Evolutionary conservation across 2,329 filamentous ascomycete species (phyloP).

Genomic region (Coniella lustricola): DNA sequence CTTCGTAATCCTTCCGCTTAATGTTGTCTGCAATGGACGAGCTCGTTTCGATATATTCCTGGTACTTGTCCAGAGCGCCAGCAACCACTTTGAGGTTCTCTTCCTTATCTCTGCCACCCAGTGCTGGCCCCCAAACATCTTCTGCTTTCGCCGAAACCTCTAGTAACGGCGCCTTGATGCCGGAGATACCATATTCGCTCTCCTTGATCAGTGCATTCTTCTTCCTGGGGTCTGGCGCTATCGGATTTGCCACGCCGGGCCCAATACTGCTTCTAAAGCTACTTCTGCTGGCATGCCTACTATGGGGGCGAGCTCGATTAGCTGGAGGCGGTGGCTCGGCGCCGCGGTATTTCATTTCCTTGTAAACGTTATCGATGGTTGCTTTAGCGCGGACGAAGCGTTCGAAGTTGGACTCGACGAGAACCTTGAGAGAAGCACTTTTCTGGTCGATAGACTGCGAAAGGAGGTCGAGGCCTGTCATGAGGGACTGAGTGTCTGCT

Average conservation of each 20-base stretch:
- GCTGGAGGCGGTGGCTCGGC: slow-evolving; percentile 40
- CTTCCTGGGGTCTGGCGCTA: slow-evolving; percentile 51
- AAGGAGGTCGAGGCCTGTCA: slow-evolving; percentile 76
- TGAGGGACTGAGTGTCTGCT: slow-evolving; percentile 73
- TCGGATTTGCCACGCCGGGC: slow-evolving; percentile 29
- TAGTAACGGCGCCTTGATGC: slow-evolving; percentile 79
- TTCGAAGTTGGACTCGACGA: slow-evolving; percentile 98
- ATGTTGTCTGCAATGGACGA: slow-evolving; percentile 74
- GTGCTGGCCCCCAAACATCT: slow-evolving; percentile 92
- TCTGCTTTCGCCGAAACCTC: slow-evolving; percentile 92
- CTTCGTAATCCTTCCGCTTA: slow-evolving; percentile 84
- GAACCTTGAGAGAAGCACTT: slow-evolving; percentile 88
- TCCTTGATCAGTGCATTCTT: slow-evolving; percentile 92
- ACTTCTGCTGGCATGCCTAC: slow-evolving; percentile 59
- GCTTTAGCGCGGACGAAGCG: slow-evolving; percentile 95
- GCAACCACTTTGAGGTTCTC: slow-evolving; percentile 75
- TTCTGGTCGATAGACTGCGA: slow-evolving; percentile 95
- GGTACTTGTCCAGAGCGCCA: slow-evolving; percentile 68
- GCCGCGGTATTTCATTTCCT: slow-evolving; percentile 81
- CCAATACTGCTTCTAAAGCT: slow-evolving; percentile 50
- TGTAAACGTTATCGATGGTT: slow-evolving; percentile 98
- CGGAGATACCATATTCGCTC: slow-evolving; percentile 81
- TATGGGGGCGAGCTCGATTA: slow-evolving; percentile 42
- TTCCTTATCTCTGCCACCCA: slow-evolving; percentile 87
- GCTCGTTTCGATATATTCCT: slow-evolving; percentile 75